Conservation (phyloP, 2,329 filamentous ascomycete species). For the Penicillium hordei region DNA sequence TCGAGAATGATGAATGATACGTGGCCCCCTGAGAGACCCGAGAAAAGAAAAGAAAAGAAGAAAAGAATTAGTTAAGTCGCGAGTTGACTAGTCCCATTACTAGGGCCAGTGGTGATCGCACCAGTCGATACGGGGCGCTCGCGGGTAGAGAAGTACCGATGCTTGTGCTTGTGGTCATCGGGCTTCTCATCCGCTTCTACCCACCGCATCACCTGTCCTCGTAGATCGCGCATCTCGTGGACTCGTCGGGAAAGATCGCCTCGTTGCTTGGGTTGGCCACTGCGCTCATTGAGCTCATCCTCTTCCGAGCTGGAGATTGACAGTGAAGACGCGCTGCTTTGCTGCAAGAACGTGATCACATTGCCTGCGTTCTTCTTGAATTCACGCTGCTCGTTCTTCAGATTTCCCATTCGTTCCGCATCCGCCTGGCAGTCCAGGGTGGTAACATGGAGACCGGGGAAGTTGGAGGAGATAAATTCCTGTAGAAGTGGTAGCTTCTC, state of each 20-base stretch:
- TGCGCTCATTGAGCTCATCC: conserved; percentile 54
- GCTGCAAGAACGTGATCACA: conserved; percentile 56
- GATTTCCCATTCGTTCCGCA: conserved; percentile 66
- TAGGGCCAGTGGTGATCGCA: conserved; percentile 1
- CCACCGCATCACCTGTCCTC: conserved; percentile 39
- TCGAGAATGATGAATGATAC: not conserved
- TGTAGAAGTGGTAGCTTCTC: conserved; percentile 70
- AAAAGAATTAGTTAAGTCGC: not conserved
- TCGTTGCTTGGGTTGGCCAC: conserved; percentile 26
- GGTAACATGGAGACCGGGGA: conserved; percentile 73
- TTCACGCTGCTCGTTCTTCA: conserved; percentile 75
- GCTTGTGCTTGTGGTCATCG: conserved; percentile 22
- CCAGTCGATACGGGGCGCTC: conserved; percentile 21
- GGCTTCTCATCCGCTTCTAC: conserved; percentile 32
- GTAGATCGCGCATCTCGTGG: conserved; percentile 41
- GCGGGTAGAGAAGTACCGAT: conserved; percentile 15
- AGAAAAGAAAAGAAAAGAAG: not conserved
- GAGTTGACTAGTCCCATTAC: not conserved
- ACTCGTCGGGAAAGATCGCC: conserved; percentile 31
- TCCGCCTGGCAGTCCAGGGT: conserved; percentile 72
- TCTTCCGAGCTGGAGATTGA: conserved; percentile 59
- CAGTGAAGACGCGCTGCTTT: conserved; percentile 46
- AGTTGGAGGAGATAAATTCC: conserved; percentile 67
- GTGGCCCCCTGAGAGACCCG: not conserved
- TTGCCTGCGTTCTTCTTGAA: conserved; percentile 66